phyloP scores from a whole-genome alignment of 2,329 filamentous ascomycete genomes.

The Karstenula rhodostoma region DNA sequence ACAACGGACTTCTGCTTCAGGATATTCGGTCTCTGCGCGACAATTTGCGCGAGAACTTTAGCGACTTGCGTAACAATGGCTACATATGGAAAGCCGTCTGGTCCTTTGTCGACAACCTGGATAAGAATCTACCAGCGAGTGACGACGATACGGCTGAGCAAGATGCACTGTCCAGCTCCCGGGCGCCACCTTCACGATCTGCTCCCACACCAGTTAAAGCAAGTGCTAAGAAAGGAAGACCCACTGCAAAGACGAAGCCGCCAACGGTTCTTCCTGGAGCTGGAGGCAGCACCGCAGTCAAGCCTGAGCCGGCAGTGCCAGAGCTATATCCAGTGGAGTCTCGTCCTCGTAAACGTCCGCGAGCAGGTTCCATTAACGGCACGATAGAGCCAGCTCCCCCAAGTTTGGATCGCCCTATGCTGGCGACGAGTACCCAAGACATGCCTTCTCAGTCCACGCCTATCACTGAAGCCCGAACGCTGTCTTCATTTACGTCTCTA shows the following conservation, averaged over 20 bases:
- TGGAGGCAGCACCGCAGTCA: constrained; percentile 7
- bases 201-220: constrained; percentile 3
- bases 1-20: constrained; percentile 37
- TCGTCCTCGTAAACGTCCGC: background rate
- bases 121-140: constrained; percentile 33
- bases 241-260: constrained; percentile 17
- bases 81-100: constrained; percentile 41
- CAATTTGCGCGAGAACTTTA: constrained; percentile 36
- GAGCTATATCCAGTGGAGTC: constrained; percentile 2
- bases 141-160: constrained; percentile 31
- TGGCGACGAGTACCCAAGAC: background rate
- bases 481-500: background rate
- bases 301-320: constrained; percentile 3
- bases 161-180: constrained; percentile 3
- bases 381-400: background rate
- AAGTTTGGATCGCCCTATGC: background rate
- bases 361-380: background rate
- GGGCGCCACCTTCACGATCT: background rate
- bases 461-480: background rate
- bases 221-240: constrained; percentile 12
- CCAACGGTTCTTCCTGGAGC: constrained; percentile 16
- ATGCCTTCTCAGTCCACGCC: background rate
- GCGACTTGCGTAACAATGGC: constrained; percentile 39
- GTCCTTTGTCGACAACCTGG: constrained; percentile 41
- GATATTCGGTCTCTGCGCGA: constrained; percentile 40